Conservation (phyloP, 192 early-diverging fungal genomes). For the Entophlyctis luteolus region DNA sequence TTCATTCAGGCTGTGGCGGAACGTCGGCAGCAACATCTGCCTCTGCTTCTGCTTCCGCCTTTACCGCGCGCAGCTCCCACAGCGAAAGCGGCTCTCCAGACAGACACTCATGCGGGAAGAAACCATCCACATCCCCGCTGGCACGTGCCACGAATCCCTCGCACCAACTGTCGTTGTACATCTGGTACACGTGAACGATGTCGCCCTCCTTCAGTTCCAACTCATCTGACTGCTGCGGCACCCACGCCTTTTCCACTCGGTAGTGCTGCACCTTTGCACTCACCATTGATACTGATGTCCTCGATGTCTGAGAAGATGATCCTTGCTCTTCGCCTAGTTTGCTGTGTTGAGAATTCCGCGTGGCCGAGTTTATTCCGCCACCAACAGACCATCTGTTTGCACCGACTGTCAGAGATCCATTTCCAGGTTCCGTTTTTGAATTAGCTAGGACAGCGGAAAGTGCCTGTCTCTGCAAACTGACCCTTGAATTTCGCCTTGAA, state of each 20-base stretch:
- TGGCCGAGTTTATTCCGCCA: too few species aligned
- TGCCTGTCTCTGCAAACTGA: too few species aligned
- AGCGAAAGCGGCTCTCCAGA: not conserved
- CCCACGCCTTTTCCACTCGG: slow-evolving; percentile 12
- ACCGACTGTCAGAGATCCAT: too few species aligned
- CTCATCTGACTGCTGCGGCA: slow-evolving; percentile 35
- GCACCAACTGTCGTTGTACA: slow-evolving; percentile 39
- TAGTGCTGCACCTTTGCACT: not conserved
- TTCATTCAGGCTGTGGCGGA: too few species aligned
- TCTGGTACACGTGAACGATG: slow-evolving; percentile 32
- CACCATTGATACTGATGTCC: slow-evolving; percentile 10
- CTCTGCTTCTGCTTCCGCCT: too few species aligned
- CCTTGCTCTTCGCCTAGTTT: not conserved
- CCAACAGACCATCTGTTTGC: too few species aligned
- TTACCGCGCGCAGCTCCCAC: too few species aligned
- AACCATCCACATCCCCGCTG: slow-evolving; percentile 14
- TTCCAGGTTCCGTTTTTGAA: too few species aligned
- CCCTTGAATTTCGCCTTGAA: too few species aligned
- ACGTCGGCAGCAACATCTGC: too few species aligned
- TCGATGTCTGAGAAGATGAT: not conserved
- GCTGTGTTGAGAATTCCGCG: too few species aligned
- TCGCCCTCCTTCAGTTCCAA: slow-evolving; percentile 24
- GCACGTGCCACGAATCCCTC: slow-evolving; percentile 24
- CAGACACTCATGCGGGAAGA: slow-evolving; percentile 35
- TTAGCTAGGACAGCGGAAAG: too few species aligned